Conservation (phyloP, 2,329 filamentous ascomycete species). For the Botrytis paeoniae region DNA sequence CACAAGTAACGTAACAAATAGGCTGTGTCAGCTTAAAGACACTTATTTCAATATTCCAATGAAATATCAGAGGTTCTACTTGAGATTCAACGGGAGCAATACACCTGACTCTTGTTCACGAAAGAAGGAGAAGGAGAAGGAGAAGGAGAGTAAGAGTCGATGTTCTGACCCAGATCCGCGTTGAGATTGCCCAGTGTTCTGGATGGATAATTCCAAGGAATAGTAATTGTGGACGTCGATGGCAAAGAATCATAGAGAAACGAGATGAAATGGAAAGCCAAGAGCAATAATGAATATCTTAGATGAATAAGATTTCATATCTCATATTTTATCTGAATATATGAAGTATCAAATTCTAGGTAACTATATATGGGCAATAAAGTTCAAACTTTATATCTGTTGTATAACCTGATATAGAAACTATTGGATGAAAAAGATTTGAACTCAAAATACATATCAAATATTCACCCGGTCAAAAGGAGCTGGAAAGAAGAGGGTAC, state of each 20-base stretch:
- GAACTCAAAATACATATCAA: background rate
- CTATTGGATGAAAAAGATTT: background rate
- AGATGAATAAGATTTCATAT: background rate
- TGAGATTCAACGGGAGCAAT: background rate
- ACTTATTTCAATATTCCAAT: background rate
- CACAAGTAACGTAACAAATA: conserved; percentile 3
- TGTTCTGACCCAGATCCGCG: background rate
- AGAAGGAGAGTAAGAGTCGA: background rate
- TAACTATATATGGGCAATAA: background rate
- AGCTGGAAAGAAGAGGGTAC: background rate
- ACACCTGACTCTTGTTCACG: background rate
- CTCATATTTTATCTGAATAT: background rate
- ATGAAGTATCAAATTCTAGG: background rate
- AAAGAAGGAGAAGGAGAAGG: background rate
- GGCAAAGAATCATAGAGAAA: conserved; percentile 1
- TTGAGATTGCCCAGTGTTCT: background rate
- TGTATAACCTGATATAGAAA: background rate
- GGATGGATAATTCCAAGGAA: background rate
- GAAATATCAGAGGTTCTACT: background rate
- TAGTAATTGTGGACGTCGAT: background rate
- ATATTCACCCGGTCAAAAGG: background rate
- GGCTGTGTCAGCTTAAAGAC: background rate
- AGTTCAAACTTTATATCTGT: background rate
- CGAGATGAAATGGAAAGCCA: background rate
- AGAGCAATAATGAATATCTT: background rate